Percentiles rank a stretch among this genome's conserved stretches.
phyloP scores from a whole-genome alignment of 2,329 filamentous ascomycete species.

The Eurotiales sp. region DNA sequence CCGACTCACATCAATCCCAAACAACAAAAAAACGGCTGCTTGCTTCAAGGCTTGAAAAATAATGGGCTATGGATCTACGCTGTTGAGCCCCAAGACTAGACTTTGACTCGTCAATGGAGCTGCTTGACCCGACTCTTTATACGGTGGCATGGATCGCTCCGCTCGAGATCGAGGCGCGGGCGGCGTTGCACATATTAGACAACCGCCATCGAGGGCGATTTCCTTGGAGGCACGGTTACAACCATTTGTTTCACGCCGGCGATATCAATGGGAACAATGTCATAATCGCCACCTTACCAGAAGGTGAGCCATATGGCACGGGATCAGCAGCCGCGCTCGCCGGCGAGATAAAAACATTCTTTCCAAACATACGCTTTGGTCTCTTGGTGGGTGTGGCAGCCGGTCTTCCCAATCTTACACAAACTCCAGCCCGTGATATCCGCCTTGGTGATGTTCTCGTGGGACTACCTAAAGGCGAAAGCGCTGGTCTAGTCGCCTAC shows the following conservation, averaged over 20 bases:
- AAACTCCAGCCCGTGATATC: constrained; percentile 28
- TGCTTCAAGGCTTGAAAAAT: no score
- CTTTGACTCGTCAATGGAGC: background rate
- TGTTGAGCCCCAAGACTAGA: background rate
- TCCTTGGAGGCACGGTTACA: constrained; percentile 26
- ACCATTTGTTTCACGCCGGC: constrained; percentile 37
- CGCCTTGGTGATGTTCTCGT: constrained; percentile 40
- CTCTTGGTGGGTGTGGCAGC: constrained; percentile 37
- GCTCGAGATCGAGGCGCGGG: constrained; percentile 34
- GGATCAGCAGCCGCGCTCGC: constrained; percentile 33
- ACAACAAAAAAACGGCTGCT: background rate
- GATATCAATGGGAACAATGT: constrained; percentile 36
- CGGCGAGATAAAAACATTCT: constrained; percentile 32
- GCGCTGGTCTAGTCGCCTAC: constrained; percentile 29
- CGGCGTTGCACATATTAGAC: constrained; percentile 35
- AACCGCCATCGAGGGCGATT: constrained; percentile 31
- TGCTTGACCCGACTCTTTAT: constrained; percentile 22
- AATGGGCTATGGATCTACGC: no score
- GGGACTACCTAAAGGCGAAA: constrained; percentile 21
- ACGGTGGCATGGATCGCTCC: constrained; percentile 38
- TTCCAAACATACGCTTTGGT: constrained; percentile 36
- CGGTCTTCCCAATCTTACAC: constrained; percentile 28
- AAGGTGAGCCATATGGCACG: constrained; percentile 34
- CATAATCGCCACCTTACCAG: constrained; percentile 32
- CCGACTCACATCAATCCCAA: background rate